Evolutionary conservation across 2,329 filamentous ascomycete genomes (phyloP), one percentile per base, ranked within the genome.

Genomic region (Phoma sp.): DNA sequence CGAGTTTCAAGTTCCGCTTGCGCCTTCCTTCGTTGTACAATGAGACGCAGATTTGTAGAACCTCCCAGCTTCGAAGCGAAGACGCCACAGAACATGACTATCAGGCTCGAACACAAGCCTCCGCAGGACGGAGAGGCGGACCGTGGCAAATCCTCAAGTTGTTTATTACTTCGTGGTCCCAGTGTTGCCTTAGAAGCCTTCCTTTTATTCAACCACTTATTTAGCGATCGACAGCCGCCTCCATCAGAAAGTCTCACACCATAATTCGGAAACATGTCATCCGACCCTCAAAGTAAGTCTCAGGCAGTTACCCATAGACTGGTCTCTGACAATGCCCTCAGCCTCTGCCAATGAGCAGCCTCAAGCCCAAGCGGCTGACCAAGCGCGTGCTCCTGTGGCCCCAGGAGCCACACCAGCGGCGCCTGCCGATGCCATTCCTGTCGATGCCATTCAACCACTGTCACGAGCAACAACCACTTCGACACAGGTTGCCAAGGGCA

Each of bases 121-220:
- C 38, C 39, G 48, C 52, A 55, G 38, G 27, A 57, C 55, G 57
- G 59, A 59, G 55, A 24, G 52, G 41, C 33, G 55, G 43, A 45
- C 38, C 55, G 57, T 45, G 53, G 62, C 59, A 52, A 58, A 54
- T 46, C 60, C 62, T 58, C 59, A 50, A 54, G 44, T 55, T 60
- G 69, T 71, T 74, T 72, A 74, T 69, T 71, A 73, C 60, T 49
- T 53, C 55, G 57, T 36, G 9, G 40, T 62, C 68, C 69, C 69
- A 55, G 57, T 62, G 56, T 59, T 22, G 52, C 59, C 54, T 53
- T 57, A 52, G 45, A 60, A 58, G 55, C 58, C 57, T 52, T 50
- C 62, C 59, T 58, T 59, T 59, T 55, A 65, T 66, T 62, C 58
- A 37, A 62, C 54, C 55, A 56, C 52, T 51, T 60, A 61, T 61